A percentile compares a stretch with the other conserved stretches of the same genome.
Evolutionary conservation across 208 protist species (phyloP).

Genomic region (Leptomonas pyrrhocoris): DNA sequence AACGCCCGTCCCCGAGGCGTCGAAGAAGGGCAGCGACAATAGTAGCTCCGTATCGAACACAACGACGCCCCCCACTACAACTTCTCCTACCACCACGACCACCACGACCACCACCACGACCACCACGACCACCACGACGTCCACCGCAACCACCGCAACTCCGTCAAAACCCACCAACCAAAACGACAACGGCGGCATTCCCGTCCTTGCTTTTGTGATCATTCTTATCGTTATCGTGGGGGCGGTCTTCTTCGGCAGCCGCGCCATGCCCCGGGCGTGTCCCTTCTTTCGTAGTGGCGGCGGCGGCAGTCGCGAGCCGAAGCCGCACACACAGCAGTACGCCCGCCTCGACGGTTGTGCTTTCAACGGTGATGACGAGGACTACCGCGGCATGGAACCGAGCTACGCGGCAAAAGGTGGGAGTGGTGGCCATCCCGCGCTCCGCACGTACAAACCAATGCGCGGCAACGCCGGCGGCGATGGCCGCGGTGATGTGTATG

Average conservation of each 20-base stretch:
- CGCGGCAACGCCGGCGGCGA: not conserved
- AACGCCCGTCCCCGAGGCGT: no score
- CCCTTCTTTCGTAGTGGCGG: slow-evolving; percentile 8
- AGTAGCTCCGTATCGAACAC: not conserved
- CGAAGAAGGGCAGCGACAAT: no score
- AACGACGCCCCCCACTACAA: no score
- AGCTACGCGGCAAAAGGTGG: not conserved
- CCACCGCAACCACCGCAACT: not conserved
- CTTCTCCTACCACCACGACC: not conserved
- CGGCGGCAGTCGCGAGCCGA: not conserved
- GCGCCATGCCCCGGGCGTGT: not conserved
- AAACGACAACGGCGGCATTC: not conserved
- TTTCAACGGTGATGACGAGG: slow-evolving; percentile 11
- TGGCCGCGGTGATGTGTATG: not conserved
- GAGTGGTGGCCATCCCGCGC: no score
- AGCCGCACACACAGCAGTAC: slow-evolving; percentile 11
- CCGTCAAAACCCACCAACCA: not conserved
- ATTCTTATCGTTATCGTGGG: slow-evolving; percentile 8
- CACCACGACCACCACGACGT: not conserved
- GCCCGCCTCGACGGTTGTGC: not conserved
- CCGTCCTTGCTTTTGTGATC: not conserved
- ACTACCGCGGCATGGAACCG: slow-evolving; percentile 8
- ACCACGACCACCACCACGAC: not conserved
- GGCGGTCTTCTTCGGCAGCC: slow-evolving; percentile 9
- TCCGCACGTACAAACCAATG: not conserved